Base-by-base conservation (phyloP, 176 grass and related monocot species). In the Phoenix dactylifera region DNA sequence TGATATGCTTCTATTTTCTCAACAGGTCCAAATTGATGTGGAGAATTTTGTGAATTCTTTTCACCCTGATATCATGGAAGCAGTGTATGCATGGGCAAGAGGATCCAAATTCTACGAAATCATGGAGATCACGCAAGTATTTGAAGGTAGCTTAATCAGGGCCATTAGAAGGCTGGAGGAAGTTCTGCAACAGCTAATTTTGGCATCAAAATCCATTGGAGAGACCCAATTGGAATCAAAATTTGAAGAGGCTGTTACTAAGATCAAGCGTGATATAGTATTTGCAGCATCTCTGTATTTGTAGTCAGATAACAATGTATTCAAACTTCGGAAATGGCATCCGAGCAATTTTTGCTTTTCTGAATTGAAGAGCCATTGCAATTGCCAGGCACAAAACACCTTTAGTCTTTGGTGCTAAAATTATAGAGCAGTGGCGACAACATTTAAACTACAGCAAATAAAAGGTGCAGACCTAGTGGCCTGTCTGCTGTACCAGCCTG, bases 111-210 rank as follows among this genome's bases (percentile, higher is more conserved):
- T 67, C 51, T 54, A 67, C 0, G 51, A 67, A n/a, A 67, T 54
- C 22, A 67, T 52, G 51, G 48, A 50, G 24, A 50, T 54, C 6
- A 50, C 35, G 14, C 48, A 24, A 50, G 48, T 54, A 9, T 97
- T 97, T 6, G 92, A 97, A 53, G 92, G 92, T 58, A 97, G 92
- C 64, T 63, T 97, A 74, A 97, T 97, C 69, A 87, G 92, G 62
- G 86, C 92, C 4, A 90, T 96, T 58, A 83, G 83, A 70, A 80
- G 92, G 75, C 69, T 96, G 0, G 92, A 90, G 76, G 92, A 90
- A 74, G 86, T 96, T 82, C 66, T 97, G 16, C 92, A 97, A 67
- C 92, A 97, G 76, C 66, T 97, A 56, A 97, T 91, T 68, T 63
- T 84, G 50, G 92, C 92, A 5, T 80, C 92, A 24, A 82, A 85